Base-by-base conservation (phyloP, 371 early-diverging fungal species). In the Phascolomyces articulosus region DNA sequence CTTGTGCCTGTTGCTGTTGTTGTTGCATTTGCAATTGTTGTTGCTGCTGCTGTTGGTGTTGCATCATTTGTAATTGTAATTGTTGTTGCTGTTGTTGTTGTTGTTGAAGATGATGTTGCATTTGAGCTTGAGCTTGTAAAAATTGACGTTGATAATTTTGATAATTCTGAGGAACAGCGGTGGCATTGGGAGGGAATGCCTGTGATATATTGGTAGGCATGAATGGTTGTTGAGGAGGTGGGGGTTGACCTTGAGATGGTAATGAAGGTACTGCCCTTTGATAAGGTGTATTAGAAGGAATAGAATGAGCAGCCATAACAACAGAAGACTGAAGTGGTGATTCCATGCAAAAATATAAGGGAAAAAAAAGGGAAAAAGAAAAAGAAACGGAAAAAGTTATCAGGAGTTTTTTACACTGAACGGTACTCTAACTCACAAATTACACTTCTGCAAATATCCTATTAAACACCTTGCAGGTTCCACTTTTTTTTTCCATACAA, bases 21-120 rank as follows among this genome's bases (percentile, higher is more conserved):
- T 67, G 58, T 21, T 65, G 44, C 49, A 57, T 65, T 47, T 60
- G 62, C 26, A 34, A 11, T n/a, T 62, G 60, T 20, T 61, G 68
- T 54, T 67, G 62, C 7, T 44, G 51, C 24, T 40, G 34, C 27
- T 48, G 34, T 53, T 55, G 61, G 13, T 67, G 58, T 21, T 65
- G 44, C 34, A 16, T 7, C 10, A 20, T 56, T 60, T 23, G 58
- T 61, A 28, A 70, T 63, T 31, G 47, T 70, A 68, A 27, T 40
- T 28, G 27, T 26, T 44, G 51, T 21, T 40, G 34, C 27, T 48
- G 34, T 53, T 55, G 61, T n/a, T 67, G 58, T 21, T 65, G 44
- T 56, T 61, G 68, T 47, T 60, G 62, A 40, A 34, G 34, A 24
- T 62, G 60, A 24, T 61, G 68, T 54, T 67, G 62, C 7, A 47